Conservation (phyloP, 2,329 filamentous ascomycete genomes). For the Raffaelea deltoideospora region DNA sequence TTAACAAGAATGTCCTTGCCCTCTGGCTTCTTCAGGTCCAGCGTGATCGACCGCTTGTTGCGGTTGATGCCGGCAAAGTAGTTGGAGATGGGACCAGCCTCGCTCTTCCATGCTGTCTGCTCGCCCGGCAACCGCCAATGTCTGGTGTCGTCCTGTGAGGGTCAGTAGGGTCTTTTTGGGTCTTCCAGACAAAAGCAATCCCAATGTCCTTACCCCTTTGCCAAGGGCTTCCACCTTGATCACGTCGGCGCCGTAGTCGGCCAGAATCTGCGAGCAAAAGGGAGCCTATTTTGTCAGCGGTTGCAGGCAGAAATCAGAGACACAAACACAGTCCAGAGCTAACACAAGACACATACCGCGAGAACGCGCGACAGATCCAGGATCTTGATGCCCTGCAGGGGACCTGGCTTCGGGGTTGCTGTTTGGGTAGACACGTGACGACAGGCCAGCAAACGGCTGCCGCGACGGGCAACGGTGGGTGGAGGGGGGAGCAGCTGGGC, state of each 20-base stretch:
- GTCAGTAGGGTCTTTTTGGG: constrained; percentile 12
- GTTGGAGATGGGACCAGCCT: constrained; percentile 16
- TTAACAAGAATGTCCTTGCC: constrained; percentile 1
- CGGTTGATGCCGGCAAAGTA: constrained; percentile 5
- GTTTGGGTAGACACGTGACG: background rate
- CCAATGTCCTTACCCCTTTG: background rate
- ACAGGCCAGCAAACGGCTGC: no score
- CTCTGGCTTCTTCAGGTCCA: constrained; percentile 3
- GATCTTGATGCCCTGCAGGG: background rate
- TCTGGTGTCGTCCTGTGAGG: constrained; percentile 12
- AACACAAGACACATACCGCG: constrained; percentile 5
- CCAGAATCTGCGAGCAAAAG: constrained; percentile 26
- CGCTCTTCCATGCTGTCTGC: background rate
- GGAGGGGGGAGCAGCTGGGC: no score
- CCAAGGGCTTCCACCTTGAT: constrained; percentile 22
- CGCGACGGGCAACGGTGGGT: no score
- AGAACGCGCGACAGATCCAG: constrained; percentile 5
- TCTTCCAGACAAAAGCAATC: no score
- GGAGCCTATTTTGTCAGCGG: constrained; percentile 9
- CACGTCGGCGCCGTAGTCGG: constrained; percentile 26
- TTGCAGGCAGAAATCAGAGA: no score
- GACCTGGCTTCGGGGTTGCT: background rate
- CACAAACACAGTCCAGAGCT: no score
- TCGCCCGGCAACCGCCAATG: constrained; percentile 1
- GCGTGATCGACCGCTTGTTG: constrained; percentile 3